Percentiles rank a stretch among this genome's conserved stretches.
Conservation (phyloP, 805 yeast species). For the Zygotorulaspora sp. region DNA sequence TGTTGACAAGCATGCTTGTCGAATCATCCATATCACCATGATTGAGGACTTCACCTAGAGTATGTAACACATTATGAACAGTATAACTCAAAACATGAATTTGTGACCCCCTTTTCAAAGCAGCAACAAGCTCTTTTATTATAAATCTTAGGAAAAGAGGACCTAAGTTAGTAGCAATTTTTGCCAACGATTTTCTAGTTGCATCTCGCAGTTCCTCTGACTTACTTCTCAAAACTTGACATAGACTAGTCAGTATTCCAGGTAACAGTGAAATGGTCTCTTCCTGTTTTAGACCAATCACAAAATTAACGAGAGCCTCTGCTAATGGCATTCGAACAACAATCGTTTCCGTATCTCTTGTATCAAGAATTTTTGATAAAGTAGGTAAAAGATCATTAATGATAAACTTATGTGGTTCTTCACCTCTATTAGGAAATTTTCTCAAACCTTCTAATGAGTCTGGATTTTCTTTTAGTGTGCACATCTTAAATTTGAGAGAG, state of each 20-base stretch:
- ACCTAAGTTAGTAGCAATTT: conserved; percentile 62
- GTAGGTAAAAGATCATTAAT: conserved; percentile 57
- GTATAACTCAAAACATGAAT: conserved; percentile 89
- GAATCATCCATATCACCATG: conserved; percentile 77
- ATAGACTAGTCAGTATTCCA: conserved; percentile 76
- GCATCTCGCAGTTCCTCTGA: conserved; percentile 86
- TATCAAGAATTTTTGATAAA: conserved; percentile 52
- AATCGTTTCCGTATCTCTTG: conserved; percentile 75
- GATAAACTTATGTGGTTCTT: conserved; percentile 45
- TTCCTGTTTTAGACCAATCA: conserved; percentile 57
- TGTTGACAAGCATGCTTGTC: conserved; percentile 54
- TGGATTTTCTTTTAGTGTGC: conserved; percentile 19
- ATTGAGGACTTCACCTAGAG: conserved; percentile 41
- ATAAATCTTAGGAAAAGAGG: conserved; percentile 69
- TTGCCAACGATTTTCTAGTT: conserved; percentile 68
- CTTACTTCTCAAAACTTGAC: conserved; percentile 81
- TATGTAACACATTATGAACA: conserved; percentile 64
- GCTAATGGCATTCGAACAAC: conserved; percentile 72
- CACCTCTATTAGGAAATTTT: conserved; percentile 37
- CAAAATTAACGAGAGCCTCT: conserved; percentile 68
- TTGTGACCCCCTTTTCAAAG: conserved; percentile 85
- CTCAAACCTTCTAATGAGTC: conserved; percentile 20
- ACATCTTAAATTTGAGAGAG: conserved; percentile 42
- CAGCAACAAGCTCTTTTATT: conserved; percentile 69
- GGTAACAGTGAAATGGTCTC: conserved; percentile 61